Base-by-base conservation (phyloP, 805 yeast genomes). In the Zygoascus biomembranicola region DNA sequence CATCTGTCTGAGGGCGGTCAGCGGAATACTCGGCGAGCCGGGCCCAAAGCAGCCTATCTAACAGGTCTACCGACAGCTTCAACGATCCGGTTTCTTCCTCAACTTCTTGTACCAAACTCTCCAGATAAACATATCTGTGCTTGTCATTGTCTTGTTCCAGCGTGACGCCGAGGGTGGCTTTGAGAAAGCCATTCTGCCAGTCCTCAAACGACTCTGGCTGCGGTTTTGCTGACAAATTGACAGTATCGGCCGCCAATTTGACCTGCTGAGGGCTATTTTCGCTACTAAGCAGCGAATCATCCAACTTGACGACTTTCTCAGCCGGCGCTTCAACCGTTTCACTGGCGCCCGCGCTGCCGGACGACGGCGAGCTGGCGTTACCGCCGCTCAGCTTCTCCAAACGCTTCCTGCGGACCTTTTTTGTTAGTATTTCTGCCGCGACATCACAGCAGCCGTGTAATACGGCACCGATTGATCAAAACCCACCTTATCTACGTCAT, bases 21-120 rank as follows among this genome's bases (percentile, higher is more conserved):
- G 14, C 31, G 8, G 39, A 8, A 23, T 49, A 51, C 28, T 57
- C 58, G 11, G 58, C 51, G 26, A 61, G 44, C 19, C 63, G 52
- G 20, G 50, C 26, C 62, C 61, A 60, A 26, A 60, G 35, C 31
- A 55, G 47, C 5, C 57, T 48, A 42, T 61, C 64, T 11, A 60
- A 52, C 26, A 49, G 16, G 9, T 54, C 57, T 13, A 35, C 41
- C 3, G 55, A 43, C n/a, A 59, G 44, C 19, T 20, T 14, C 14
- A 37, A 18, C 14, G 37, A 41, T 23, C 19, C 52, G 3, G 43
- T 49, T 20, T 57, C 62, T 6, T 55, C 59, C n/a, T 50, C 47
- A 11, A 54, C 37, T 39, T 60, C 63, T n/a, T 41, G 47, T 4
- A 39, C 51, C 49, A 58, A 46, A 9, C 45, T 23, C 20, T 54